Evolutionary conservation across 352 stramenopile species (phyloP).

Genomic region (Thraustotheca clavata): DNA sequence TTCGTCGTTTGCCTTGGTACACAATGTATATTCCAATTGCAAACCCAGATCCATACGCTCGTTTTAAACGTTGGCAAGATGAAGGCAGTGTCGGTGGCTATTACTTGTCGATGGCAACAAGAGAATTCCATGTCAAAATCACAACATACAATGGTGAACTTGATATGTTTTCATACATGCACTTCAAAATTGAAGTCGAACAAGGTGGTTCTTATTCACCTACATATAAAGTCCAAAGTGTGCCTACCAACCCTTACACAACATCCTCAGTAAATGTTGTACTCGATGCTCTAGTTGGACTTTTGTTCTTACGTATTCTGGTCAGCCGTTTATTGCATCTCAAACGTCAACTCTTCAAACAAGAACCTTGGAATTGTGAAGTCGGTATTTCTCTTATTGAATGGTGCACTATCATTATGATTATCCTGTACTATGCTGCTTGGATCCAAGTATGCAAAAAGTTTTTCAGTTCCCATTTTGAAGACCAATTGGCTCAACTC

Average conservation of each 20-base stretch:
- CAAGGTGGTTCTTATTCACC: background rate
- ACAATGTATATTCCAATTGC: background rate
- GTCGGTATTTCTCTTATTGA: background rate
- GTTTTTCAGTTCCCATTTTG: background rate
- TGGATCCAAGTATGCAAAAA: background rate
- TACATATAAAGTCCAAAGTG: background rate
- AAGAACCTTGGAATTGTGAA: background rate
- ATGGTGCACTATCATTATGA: background rate
- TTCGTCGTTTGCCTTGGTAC: background rate
- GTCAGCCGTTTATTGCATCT: background rate
- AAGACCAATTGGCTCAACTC: background rate
- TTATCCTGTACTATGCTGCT: background rate
- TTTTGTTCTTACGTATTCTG: background rate
- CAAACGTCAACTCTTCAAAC: background rate
- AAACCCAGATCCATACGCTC: background rate
- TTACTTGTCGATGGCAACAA: background rate
- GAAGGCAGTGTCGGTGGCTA: background rate
- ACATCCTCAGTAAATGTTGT: background rate
- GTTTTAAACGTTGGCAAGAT: background rate
- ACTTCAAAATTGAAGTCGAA: background rate
- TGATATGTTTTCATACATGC: background rate
- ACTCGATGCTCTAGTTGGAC: background rate
- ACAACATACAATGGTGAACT: slow-evolving; percentile 2
- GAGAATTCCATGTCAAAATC: background rate
- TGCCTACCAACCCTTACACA: background rate